phyloP scores from a whole-genome alignment of 2,329 filamentous ascomycete species.

The Aspergillus japonicus region DNA sequence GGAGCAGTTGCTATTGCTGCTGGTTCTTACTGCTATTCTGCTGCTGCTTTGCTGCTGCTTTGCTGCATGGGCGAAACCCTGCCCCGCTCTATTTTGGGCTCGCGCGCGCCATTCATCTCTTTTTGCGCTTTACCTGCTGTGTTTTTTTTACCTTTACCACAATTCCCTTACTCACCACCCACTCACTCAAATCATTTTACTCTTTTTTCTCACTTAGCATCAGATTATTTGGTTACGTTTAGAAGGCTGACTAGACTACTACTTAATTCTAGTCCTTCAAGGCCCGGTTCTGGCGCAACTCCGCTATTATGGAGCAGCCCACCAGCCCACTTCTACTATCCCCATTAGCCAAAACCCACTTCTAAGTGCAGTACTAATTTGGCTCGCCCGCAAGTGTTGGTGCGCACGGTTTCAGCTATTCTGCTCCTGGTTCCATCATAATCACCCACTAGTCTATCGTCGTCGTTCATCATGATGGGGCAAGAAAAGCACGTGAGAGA shows the following conservation, averaged over 20 bases:
- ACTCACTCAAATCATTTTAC: background rate
- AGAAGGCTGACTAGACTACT: constrained; percentile 10
- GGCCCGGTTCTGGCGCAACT: background rate
- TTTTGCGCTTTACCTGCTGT: background rate
- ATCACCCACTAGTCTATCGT: constrained; percentile 5
- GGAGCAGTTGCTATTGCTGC: background rate
- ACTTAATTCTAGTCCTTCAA: constrained; percentile 23
- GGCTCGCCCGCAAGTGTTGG: constrained; percentile 18
- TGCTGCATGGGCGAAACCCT: constrained; percentile 19
- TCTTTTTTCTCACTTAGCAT: background rate
- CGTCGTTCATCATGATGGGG: constrained; percentile 20
- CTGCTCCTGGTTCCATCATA: constrained; percentile 7
- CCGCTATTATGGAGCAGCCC: background rate
- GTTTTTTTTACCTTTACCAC: background rate
- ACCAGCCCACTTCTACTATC: constrained; percentile 13
- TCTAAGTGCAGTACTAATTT: constrained; percentile 7
- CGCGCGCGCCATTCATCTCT: constrained; percentile 1
- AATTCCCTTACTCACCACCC: background rate
- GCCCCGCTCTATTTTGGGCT: constrained; percentile 26
- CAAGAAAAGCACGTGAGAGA: constrained; percentile 36
- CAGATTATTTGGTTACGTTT: constrained; percentile 7
- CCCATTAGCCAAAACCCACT: constrained; percentile 19
- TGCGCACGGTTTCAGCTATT: constrained; percentile 11
- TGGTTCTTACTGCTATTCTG: background rate
- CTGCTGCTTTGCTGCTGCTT: background rate